Evolutionary conservation across 768 basidiomycete species (phyloP), one percentile per base, ranked within the genome.

Genomic region (Lactarius psammicola): DNA sequence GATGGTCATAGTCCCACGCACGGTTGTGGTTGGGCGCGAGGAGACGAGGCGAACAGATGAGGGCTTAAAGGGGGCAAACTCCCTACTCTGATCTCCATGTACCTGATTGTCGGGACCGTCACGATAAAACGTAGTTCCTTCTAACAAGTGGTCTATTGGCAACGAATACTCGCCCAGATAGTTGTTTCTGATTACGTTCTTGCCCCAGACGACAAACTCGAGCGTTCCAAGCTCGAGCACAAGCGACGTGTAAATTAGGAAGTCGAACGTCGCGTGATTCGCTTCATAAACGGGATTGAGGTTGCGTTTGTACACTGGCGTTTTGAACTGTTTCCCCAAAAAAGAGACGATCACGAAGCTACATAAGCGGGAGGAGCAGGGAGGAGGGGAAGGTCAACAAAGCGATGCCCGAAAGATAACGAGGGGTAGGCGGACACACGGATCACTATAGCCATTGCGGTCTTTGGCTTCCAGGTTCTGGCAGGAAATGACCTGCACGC

Each of bases 241-340:
- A 46, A 46, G 44, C 10, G 44, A 46, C n/a, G 3, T n/a, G 44
- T 4, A 23, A 46, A 46, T 46, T 20, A n/a, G 44, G n/a, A 46
- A 46, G 9, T 46, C 4, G 44, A 46, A 46, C n/a, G 44, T 46
- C n/a, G n/a, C n/a, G 10, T 46, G 3, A 0, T 46, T 11, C 18
- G 18, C 20, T n/a, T 20, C 10, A 4, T 46, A n/a, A n/a, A n/a
- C 17, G 20, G 10, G 44, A 20, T 2, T 46, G 44, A n/a, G n/a
- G n/a, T n/a, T n/a, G n/a, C n/a, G n/a, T 90, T 90, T 0, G 74
- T 72, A 0, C 78, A 80, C 36, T 77, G 92, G 4, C 78, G 81
- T 46, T 1, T 5, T 9, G n/a, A 46, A 46, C n/a, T n/a, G 8
- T 23, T 46, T 46, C 3, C n/a, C 44, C 9, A 23, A 46, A n/a